Conservation (phyloP, 2,329 filamentous ascomycete genomes). For the Colletotrichum kahawae region DNA sequence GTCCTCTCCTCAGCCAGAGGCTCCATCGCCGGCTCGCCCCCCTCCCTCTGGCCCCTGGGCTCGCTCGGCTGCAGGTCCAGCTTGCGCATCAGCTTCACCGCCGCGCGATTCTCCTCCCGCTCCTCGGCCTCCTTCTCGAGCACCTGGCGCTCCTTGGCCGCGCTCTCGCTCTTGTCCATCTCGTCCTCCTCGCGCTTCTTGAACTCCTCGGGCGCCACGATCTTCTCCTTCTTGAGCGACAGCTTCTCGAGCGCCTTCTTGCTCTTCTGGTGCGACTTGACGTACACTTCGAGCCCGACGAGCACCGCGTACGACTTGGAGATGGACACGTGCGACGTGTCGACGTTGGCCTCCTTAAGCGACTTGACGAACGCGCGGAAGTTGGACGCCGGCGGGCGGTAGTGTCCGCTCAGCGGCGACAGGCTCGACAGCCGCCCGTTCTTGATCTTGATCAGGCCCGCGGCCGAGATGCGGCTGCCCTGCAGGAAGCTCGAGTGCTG, state of each 20-base stretch:
- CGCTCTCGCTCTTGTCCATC: constrained; percentile 65
- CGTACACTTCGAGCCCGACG: constrained; percentile 81
- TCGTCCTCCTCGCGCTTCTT: constrained; percentile 61
- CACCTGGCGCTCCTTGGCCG: constrained; percentile 52
- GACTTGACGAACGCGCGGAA: constrained; percentile 82
- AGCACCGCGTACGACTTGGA: constrained; percentile 83
- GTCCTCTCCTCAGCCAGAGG: constrained; percentile 10
- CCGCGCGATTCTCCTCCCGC: constrained; percentile 40
- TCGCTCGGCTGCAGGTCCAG: constrained; percentile 37
- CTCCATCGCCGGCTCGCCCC: not conserved
- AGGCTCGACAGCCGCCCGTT: constrained; percentile 77
- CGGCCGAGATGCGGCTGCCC: constrained; percentile 79
- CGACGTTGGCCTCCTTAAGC: constrained; percentile 74
- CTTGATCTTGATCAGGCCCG: constrained; percentile 85
- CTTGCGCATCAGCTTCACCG: constrained; percentile 44
- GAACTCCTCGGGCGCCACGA: constrained; percentile 66
- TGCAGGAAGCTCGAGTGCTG: constrained; percentile 91
- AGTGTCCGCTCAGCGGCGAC: constrained; percentile 78
- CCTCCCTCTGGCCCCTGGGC: constrained; percentile 29
- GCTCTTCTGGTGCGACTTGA: constrained; percentile 69
- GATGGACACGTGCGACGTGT: constrained; percentile 80
- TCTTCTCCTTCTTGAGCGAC: constrained; percentile 59
- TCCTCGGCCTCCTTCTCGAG: constrained; percentile 42
- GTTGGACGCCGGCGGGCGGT: constrained; percentile 81
- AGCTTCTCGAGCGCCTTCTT: constrained; percentile 59